Conservation (phyloP, 2,329 filamentous ascomycete species). For the Cryphonectria parasitica region DNA sequence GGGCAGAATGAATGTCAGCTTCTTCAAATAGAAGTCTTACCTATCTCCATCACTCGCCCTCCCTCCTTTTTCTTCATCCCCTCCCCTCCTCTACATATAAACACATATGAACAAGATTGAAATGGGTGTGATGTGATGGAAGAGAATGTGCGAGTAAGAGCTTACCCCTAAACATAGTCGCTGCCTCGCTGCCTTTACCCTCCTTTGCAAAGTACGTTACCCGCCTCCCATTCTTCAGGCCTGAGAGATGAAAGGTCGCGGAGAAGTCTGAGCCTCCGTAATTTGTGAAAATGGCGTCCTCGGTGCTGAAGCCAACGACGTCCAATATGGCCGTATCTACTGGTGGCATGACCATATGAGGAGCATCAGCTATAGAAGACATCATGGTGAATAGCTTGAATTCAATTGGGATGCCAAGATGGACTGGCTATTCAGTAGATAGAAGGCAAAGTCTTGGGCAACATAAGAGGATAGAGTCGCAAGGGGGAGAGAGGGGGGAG, state of each 20-base stretch:
- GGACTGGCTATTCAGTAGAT: not conserved
- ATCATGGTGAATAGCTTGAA: not conserved
- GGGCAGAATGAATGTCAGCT: slow-evolving; percentile 42
- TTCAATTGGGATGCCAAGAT: not conserved
- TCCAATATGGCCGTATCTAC: slow-evolving; percentile 67
- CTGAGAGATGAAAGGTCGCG: slow-evolving; percentile 56
- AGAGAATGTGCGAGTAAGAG: not conserved
- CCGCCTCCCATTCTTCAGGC: slow-evolving; percentile 31
- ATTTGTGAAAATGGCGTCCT: slow-evolving; percentile 57
- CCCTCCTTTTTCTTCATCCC: too few species aligned
- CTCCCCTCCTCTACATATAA: too few species aligned
- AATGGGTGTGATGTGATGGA: too few species aligned
- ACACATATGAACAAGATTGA: too few species aligned
- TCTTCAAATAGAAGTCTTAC: not conserved
- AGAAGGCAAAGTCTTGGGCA: not conserved
- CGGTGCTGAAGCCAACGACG: slow-evolving; percentile 62
- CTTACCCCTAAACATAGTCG: slow-evolving; percentile 69
- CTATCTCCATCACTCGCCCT: not conserved
- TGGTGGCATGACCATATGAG: slow-evolving; percentile 35
- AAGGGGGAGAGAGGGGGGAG: not conserved
- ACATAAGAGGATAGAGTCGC: not conserved
- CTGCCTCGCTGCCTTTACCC: slow-evolving; percentile 60
- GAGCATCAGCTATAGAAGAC: not conserved
- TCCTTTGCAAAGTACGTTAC: slow-evolving; percentile 74
- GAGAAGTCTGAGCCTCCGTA: slow-evolving; percentile 72